Base-by-base conservation (phyloP, 2,329 filamentous ascomycete genomes). In the Aschersonia sp. region DNA sequence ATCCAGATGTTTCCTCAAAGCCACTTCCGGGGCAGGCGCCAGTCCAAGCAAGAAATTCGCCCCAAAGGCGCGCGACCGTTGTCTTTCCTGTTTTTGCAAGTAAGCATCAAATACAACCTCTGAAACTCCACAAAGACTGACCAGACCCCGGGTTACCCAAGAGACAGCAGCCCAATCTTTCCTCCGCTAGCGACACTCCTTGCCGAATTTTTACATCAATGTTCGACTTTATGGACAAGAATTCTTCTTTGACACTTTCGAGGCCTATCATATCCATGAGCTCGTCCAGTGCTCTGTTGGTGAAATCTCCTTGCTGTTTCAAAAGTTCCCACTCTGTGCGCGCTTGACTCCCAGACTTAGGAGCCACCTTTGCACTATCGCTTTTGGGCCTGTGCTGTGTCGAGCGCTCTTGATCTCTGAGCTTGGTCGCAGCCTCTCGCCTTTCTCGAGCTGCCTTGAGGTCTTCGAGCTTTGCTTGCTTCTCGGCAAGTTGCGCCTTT, bases 81-180 rank as follows among this genome's bases (percentile, higher is more conserved):
- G 85, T 90, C 65, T 88, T 88, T 1, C 63, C 63, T 66, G 22
- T 6, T 4, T 10, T 37, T 2, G 43, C 57, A 22, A 22, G 22
- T 48, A 31, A 46, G 45, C 29, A 42, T 30, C 8, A 1, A 4
- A 22, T 32, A 2, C 44, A 39, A 22, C 14, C n/a, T 22, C 12
- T 11, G 7, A n/a, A 12, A 43, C 6, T 32, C 45, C 35, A 6
- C 29, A 11, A 29, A 44, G 7, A 47, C 64, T 58, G 62, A 75
- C 81, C 83, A 49, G 84, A 88, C 4, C 85, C 85, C 0, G 85
- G 84, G 54, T 88, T 89, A 0, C 85, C 85, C 0, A 88, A 63
- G 4, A 89, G 61, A 0, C 72, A 71, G 1, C 75, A 72, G 6
- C 81, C 75, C 46, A 83, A 79, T 1, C 85, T 67, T 50, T 87